Evolutionary conservation across 202 grass and related monocot genomes (phyloP).

Genomic region (Alloteropsis angusta): DNA sequence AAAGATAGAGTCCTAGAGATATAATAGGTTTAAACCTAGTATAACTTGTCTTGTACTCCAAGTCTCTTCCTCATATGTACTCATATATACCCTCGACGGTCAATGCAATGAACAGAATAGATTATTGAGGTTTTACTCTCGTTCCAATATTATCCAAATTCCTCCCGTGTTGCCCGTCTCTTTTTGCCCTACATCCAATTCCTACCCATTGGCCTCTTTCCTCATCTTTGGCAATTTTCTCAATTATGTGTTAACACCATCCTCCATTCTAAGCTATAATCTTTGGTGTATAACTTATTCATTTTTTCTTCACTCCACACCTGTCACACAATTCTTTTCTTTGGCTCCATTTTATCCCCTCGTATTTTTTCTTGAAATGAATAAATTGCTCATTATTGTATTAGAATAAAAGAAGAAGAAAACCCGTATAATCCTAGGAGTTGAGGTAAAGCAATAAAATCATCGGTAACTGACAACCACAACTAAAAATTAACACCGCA

Average conservation of each 20-base stretch:
- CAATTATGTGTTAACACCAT: neutral
- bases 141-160: too few relatives aligned
- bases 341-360: neutral
- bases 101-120: too few relatives aligned
- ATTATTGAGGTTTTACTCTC: too few relatives aligned
- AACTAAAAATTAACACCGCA: neutral
- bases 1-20: too few relatives aligned
- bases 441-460: neutral
- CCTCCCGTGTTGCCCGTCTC: too few relatives aligned
- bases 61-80: too few relatives aligned
- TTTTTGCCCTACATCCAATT: too few relatives aligned
- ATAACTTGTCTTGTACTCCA: too few relatives aligned
- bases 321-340: neutral
- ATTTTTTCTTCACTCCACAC: neutral
- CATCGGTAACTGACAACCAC: neutral
- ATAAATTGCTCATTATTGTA: too few relatives aligned
- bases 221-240: neutral
- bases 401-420: neutral
- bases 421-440: neutral
- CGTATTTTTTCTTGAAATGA: neutral
- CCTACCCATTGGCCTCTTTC: neutral
- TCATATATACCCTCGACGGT: too few relatives aligned
- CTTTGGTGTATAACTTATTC: neutral
- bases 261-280: neutral
- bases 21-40: too few relatives aligned